Percentiles rank a stretch among this genome's conserved stretches.
These are phyloP conservation scores for Tremellales sp. DNA, from an alignment of 1,284 basidiomycete genomes.

Conservation along the genomic window DNA sequence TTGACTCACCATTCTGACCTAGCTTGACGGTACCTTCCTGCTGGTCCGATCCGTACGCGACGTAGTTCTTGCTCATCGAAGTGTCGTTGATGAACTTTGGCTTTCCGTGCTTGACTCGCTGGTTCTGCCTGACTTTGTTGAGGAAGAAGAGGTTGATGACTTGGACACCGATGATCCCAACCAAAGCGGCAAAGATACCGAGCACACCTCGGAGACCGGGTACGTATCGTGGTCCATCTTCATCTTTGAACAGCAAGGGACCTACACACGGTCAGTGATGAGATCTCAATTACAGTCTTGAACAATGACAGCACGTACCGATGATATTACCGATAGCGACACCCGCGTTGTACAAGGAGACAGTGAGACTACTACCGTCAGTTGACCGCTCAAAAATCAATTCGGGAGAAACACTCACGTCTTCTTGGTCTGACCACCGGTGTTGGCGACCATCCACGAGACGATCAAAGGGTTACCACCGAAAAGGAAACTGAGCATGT, in stretches of 20 bases:
- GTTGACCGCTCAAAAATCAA: not conserved
- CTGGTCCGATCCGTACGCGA: constrained; percentile 21
- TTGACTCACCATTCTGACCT: constrained; percentile 17
- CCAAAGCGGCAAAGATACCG: constrained; percentile 37
- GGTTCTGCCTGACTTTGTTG: constrained; percentile 39
- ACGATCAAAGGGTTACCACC: constrained; percentile 47
- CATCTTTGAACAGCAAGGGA: constrained; percentile 37
- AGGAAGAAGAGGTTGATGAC: constrained; percentile 31
- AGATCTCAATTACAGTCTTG: constrained; percentile 30
- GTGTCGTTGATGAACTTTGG: constrained; percentile 40
- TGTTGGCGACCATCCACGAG: constrained; percentile 49
- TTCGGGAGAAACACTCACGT: constrained; percentile 10
- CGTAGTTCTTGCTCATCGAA: constrained; percentile 36
- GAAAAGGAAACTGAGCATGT: constrained; percentile 47
- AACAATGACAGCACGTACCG: constrained; percentile 9
- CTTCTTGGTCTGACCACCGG: constrained; percentile 48
- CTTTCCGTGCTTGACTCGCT: constrained; percentile 43
- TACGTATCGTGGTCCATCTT: constrained; percentile 41
- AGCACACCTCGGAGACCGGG: constrained; percentile 39
- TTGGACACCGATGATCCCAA: constrained; percentile 27
- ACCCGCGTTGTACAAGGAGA: constrained; percentile 33
- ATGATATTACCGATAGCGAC: constrained; percentile 31
- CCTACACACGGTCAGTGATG: constrained; percentile 29
- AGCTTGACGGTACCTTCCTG: constrained; percentile 5
- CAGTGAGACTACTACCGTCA: constrained; percentile 20